Percentiles rank a stretch among this genome's conserved stretches.
Conservation (phyloP, 805 yeast genomes). For the Pichia paraexigua region DNA sequence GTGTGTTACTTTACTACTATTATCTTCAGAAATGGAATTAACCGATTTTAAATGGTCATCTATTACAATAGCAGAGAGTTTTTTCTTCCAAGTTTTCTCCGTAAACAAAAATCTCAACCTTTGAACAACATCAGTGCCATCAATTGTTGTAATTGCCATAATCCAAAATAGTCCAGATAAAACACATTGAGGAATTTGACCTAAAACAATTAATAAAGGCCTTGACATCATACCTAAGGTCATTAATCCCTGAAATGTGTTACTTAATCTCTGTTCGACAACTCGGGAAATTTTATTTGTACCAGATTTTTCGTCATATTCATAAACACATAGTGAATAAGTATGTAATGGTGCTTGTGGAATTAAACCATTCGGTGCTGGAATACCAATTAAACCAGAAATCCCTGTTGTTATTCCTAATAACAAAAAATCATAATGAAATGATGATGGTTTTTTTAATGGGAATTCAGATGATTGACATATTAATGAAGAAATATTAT, state of each 20-base stretch:
- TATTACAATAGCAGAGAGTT: conserved; percentile 1
- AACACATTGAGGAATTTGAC: conserved; percentile 86
- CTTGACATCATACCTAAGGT: conserved; percentile 84
- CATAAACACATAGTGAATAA: conserved; percentile 56
- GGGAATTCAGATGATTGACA: conserved; percentile 82
- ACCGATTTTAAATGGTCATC: neutral
- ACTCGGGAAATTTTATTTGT: conserved; percentile 38
- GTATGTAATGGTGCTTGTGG: conserved; percentile 98
- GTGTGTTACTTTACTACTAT: neutral
- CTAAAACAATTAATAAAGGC: conserved; percentile 75
- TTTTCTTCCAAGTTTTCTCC: conserved; percentile 37
- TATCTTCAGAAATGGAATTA: neutral
- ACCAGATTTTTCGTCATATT: conserved; percentile 28
- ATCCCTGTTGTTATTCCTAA: conserved; percentile 83
- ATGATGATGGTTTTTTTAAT: conserved; percentile 75
- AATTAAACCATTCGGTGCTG: conserved; percentile 93
- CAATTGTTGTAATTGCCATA: conserved; percentile 81
- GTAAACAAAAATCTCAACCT: conserved; percentile 56
- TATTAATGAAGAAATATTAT: conserved; percentile 87
- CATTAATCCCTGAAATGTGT: conserved; percentile 75
- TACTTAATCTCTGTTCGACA: conserved; percentile 86
- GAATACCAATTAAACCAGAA: conserved; percentile 82
- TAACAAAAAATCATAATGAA: conserved; percentile 86
- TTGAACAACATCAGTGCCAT: conserved; percentile 55
- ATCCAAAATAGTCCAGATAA: conserved; percentile 87